A percentile compares a stretch with the other conserved stretches of the same genome.
Conservation (phyloP, 164 flowering plant genomes). For the Cinnamomum chago region DNA sequence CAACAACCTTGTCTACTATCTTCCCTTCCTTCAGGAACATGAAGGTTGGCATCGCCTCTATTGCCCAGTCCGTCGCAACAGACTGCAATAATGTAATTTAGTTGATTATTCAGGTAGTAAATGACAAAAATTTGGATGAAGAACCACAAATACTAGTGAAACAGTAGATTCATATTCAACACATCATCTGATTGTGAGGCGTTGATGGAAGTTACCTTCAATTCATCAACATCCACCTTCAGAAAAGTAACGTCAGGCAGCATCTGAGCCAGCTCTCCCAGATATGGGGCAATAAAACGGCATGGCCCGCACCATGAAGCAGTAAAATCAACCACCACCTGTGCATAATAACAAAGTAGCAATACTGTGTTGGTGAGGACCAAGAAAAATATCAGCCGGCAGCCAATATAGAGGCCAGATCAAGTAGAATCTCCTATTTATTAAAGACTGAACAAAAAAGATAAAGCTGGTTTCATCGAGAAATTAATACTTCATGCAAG, state of each 20-base stretch:
- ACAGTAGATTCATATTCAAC: not conserved
- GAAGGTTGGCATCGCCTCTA: constrained; percentile 88
- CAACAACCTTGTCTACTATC: constrained; percentile 59
- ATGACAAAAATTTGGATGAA: not conserved
- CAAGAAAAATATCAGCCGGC: not conserved
- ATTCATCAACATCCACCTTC: constrained; percentile 81
- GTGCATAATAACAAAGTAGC: constrained; percentile 3
- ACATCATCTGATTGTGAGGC: not conserved
- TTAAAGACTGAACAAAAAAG: not conserved
- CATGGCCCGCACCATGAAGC: constrained; percentile 97
- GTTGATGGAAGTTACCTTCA: constrained; percentile 32
- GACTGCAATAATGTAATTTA: constrained; percentile 31
- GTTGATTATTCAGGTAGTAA: not conserved
- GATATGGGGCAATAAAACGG: constrained; percentile 57
- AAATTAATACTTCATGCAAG: not conserved
- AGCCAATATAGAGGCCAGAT: not conserved
- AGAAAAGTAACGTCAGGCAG: constrained; percentile 51
- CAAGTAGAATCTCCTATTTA: not conserved
- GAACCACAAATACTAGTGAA: not conserved
- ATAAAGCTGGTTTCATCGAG: not conserved
- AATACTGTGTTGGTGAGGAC: not conserved
- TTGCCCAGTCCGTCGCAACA: constrained; percentile 61
- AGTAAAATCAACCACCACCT: constrained; percentile 86
- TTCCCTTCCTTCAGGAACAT: constrained; percentile 62
- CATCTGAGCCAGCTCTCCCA: constrained; percentile 61